Conservation (phyloP, 306 rosid genomes). For the Acacia acuminata region DNA sequence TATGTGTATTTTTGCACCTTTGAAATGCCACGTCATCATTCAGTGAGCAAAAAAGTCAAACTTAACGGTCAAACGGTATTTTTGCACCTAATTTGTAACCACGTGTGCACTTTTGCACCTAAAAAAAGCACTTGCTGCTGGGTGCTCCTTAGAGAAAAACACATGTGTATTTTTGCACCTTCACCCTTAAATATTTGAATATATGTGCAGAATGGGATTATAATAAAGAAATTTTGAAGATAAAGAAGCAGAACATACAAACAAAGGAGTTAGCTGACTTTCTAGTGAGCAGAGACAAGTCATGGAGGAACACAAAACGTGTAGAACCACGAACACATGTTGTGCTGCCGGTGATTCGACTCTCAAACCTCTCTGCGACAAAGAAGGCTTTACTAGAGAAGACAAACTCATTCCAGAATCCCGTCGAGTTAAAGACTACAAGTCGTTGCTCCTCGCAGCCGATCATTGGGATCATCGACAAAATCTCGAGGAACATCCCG, state of each 20-base stretch:
- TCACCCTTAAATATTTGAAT: no score
- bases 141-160: no score
- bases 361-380: not conserved
- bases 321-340: not conserved
- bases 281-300: not conserved
- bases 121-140: no score
- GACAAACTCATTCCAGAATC: not conserved
- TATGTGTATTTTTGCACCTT: no score
- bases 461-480: not conserved
- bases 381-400: not conserved
- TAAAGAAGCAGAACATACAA: not conserved
- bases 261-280: not conserved
- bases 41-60: no score
- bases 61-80: no score
- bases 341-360: not conserved
- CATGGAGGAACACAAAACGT: not conserved
- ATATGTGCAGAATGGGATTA: not conserved
- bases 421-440: no score
- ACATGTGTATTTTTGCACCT: no score
- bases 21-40: no score
- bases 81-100: no score
- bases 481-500: slow-evolving; percentile 1
- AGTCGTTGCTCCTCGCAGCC: slow-evolving; percentile 24
- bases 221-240: not conserved
- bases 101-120: no score